Evolutionary conservation across 345 rosid genomes (phyloP).

Genomic region (Salix brachista): DNA sequence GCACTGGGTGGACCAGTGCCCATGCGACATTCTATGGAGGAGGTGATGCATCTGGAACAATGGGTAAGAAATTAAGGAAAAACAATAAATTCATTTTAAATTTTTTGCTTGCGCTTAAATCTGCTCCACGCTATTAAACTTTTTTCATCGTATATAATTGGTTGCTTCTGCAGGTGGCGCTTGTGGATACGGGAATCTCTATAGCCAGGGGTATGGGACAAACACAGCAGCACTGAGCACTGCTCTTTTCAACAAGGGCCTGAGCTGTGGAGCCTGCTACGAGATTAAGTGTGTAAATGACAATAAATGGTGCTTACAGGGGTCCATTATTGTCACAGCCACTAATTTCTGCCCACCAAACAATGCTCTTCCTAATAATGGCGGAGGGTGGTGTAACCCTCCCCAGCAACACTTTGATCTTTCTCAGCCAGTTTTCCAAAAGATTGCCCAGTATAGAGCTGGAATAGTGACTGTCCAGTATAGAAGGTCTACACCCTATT

Average conservation of each 20-base stretch:
- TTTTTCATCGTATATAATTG: not conserved
- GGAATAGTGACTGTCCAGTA: constrained; percentile 12
- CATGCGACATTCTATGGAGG: constrained; percentile 55
- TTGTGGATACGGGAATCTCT: constrained; percentile 12
- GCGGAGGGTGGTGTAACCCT: constrained; percentile 15
- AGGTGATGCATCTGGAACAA: constrained; percentile 51
- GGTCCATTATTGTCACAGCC: constrained; percentile 4
- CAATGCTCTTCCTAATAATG: not conserved
- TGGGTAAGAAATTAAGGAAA: constrained; percentile 28
- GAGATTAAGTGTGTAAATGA: constrained; percentile 9
- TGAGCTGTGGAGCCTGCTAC: constrained; percentile 9
- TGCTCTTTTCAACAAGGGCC: constrained; percentile 4
- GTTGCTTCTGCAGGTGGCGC: constrained; percentile 4
- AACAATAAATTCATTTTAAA: not conserved
- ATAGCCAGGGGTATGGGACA: constrained; percentile 10
- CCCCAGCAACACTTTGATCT: constrained; percentile 13
- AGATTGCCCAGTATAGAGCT: constrained; percentile 9
- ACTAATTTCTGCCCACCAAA: constrained; percentile 18
- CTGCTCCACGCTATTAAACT: not conserved
- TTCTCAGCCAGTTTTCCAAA: constrained; percentile 9
- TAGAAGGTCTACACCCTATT: not conserved
- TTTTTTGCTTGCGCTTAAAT: not conserved
- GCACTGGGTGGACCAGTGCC: constrained; percentile 36
- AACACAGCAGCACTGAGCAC: constrained; percentile 8
- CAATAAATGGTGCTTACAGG: not conserved